A percentile compares a stretch with the other conserved stretches of the same genome.
Evolutionary conservation across 306 rosid genomes (phyloP).

Genomic region (Cicer cuneatum): DNA sequence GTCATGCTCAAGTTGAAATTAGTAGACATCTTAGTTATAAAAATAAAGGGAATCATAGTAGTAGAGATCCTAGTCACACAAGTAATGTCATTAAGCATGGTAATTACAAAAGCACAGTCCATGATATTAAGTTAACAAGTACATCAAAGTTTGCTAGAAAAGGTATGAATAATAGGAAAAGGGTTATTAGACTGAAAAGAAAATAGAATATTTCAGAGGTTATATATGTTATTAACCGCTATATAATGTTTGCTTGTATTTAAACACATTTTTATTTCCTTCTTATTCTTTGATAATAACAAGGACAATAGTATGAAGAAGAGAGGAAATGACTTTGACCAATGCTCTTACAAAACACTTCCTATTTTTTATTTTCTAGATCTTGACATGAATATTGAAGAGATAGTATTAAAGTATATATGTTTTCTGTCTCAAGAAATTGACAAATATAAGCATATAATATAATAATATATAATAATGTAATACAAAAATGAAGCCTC

Average conservation of each 20-base stretch:
- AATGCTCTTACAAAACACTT: neutral
- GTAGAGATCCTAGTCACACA: neutral
- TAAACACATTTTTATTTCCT: constrained; percentile 11
- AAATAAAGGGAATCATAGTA: constrained; percentile 39
- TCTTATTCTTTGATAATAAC: constrained; percentile 1
- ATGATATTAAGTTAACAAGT: constrained; percentile 50
- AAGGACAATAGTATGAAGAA: too few species aligned
- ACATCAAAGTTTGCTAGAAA: constrained; percentile 58
- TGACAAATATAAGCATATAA: constrained; percentile 4
- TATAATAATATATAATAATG: neutral
- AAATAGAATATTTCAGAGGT: constrained; percentile 15
- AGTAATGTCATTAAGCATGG: constrained; percentile 30
- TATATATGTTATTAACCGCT: constrained; percentile 1
- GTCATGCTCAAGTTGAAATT: constrained; percentile 53
- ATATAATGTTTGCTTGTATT: constrained; percentile 14
- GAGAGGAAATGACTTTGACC: too few species aligned
- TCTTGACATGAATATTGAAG: constrained; percentile 1
- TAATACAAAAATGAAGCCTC: constrained; percentile 23
- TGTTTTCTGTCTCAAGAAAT: neutral
- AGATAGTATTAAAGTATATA: neutral
- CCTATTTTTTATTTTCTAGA: neutral
- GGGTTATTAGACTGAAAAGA: constrained; percentile 36
- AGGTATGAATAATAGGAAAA: constrained; percentile 44
- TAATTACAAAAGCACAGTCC: constrained; percentile 37
- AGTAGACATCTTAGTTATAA: constrained; percentile 46